phyloP scores from a whole-genome alignment of 768 basidiomycete species.

The Lactarius deliciosus region DNA sequence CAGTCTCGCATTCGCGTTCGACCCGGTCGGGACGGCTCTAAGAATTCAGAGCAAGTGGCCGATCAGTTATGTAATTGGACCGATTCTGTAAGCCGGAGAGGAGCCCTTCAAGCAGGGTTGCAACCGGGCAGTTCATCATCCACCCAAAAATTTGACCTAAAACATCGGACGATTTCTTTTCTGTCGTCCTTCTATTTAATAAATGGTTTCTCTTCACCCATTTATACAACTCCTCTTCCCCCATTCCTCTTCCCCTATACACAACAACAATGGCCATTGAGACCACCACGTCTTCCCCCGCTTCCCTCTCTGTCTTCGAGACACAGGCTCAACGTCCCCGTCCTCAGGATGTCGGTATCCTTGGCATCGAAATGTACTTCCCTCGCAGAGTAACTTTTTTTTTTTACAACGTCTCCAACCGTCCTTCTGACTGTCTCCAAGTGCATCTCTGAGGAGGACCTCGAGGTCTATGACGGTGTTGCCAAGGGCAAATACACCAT shows the following conservation, averaged over 20 bases:
- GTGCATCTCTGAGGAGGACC: slow-evolving; percentile 95
- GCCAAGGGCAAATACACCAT: slow-evolving; percentile 95
- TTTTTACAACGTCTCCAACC: neutral
- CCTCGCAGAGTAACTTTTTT: slow-evolving; percentile 17
- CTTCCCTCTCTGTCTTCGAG: slow-evolving; percentile 27
- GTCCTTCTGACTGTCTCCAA: slow-evolving; percentile 34
- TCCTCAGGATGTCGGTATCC: slow-evolving; percentile 30
- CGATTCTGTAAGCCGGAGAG: slow-evolving; percentile 17
- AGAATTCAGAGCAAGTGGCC: slow-evolving; percentile 5
- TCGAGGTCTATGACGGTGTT: slow-evolving; percentile 38
- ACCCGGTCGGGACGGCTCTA: slow-evolving; percentile 25
- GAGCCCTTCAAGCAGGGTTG: neutral
- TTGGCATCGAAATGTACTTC: slow-evolving; percentile 31
- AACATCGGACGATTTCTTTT: slow-evolving; percentile 30
- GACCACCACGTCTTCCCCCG: slow-evolving; percentile 14
- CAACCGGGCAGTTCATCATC: neutral
- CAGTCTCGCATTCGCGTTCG: slow-evolving; percentile 18
- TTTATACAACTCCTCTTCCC: neutral
- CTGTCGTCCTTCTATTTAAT: slow-evolving; percentile 16
- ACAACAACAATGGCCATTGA: slow-evolving; percentile 29
- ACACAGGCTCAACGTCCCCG: slow-evolving; percentile 28
- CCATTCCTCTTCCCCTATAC: neutral
- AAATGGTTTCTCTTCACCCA: neutral
- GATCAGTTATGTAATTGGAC: slow-evolving; percentile 23
- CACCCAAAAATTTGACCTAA: slow-evolving; percentile 20